Evolutionary conservation across 1,284 basidiomycete species (phyloP).

Genomic region (Pseudomicrostroma phylloplanum): DNA sequence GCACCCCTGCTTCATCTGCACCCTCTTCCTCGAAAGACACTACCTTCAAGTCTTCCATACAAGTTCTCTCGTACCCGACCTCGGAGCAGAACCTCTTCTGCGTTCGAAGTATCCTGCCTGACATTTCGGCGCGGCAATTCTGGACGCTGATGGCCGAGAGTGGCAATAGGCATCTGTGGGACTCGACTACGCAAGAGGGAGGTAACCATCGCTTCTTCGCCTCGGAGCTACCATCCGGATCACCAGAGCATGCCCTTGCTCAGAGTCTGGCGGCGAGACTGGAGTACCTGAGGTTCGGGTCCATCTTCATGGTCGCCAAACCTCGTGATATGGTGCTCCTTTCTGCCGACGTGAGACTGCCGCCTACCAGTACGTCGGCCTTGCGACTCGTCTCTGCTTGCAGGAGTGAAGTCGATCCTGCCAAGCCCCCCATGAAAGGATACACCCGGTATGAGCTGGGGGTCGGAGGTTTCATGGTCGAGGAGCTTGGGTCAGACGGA

Average conservation of each 20-base stretch:
- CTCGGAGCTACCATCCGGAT: slow-evolving; percentile 10
- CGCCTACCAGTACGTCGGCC: slow-evolving; percentile 10
- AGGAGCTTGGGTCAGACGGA: slow-evolving; percentile 33
- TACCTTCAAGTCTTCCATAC: slow-evolving; percentile 24
- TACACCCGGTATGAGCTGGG: slow-evolving; percentile 34
- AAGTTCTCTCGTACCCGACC: slow-evolving; percentile 31
- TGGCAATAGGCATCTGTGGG: slow-evolving; percentile 37
- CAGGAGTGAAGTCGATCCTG: slow-evolving; percentile 25
- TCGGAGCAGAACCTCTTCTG: slow-evolving; percentile 31
- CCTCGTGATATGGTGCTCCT: slow-evolving; percentile 37
- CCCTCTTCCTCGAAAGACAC: slow-evolving; percentile 10
- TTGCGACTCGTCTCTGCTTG: slow-evolving; percentile 34
- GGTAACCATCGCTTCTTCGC: slow-evolving; percentile 26
- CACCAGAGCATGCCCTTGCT: slow-evolving; percentile 3
- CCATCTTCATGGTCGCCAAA: slow-evolving; percentile 45
- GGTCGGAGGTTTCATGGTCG: slow-evolving; percentile 41
- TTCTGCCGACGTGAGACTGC: slow-evolving; percentile 31
- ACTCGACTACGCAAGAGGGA: slow-evolving; percentile 27
- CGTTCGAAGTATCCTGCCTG: slow-evolving; percentile 31
- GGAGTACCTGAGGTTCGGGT: slow-evolving; percentile 33
- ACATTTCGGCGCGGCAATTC: slow-evolving; percentile 32
- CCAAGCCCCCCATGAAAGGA: slow-evolving; percentile 28
- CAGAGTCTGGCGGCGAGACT: slow-evolving; percentile 22
- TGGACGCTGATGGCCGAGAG: slow-evolving; percentile 43
- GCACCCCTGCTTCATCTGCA: slow-evolving; percentile 17